Evolutionary conservation across 495 filamentous ascomycete genomes (phyloP).

Genomic region (Hypomontagnella monticulosa): DNA sequence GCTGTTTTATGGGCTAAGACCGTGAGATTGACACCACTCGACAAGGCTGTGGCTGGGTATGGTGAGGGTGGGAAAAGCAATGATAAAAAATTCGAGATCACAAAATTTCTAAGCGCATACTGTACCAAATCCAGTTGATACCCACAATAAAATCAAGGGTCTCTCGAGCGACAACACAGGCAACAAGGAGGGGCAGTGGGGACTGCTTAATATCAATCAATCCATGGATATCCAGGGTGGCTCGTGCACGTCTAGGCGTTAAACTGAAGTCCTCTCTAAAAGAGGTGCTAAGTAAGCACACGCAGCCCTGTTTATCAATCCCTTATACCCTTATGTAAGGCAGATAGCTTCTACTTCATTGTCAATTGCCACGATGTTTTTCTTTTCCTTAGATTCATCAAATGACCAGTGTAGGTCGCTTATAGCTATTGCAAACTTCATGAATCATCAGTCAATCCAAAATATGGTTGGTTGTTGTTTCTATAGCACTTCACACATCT

Average conservation of each 20-base stretch:
- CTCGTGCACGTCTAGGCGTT: conserved; percentile 19
- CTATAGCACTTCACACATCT: not conserved
- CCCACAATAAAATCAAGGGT: conserved; percentile 31
- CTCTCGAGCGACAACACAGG: not conserved
- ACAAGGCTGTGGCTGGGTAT: conserved; percentile 8
- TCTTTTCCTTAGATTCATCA: no score
- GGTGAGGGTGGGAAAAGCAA: not conserved
- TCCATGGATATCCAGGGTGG: no score
- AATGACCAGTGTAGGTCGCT: no score
- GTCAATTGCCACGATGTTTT: no score
- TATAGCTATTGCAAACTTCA: no score
- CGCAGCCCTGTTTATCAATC: not conserved
- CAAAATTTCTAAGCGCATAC: conserved; percentile 18
- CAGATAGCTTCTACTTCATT: no score
- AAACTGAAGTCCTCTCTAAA: no score
- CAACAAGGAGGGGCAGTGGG: conserved; percentile 16
- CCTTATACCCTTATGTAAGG: no score
- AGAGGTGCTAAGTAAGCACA: not conserved
- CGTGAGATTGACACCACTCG: conserved; percentile 2
- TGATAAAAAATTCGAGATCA: conserved; percentile 13
- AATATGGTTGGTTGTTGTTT: no score
- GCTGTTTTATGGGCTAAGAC: not conserved
- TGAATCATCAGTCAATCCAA: no score
- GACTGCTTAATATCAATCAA: not conserved
- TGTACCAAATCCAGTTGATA: not conserved